These are phyloP conservation scores for Crithidia bombi DNA, from an alignment of 208 protist species.

Conservation along the genomic window DNA sequence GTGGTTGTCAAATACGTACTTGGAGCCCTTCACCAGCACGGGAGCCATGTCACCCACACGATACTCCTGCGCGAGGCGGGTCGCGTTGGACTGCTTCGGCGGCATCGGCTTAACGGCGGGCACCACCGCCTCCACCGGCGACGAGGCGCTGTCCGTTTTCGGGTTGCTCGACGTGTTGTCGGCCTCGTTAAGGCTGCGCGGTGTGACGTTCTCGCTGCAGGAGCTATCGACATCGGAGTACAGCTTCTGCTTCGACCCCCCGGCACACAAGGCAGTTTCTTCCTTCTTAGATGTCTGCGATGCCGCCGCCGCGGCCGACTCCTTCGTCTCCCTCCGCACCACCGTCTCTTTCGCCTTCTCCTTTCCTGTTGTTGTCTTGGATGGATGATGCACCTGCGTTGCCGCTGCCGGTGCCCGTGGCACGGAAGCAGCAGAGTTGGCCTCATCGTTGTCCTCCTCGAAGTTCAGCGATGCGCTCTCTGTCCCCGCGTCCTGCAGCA, in stretches of 20 bases:
- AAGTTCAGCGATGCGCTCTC: slow-evolving; percentile 6
- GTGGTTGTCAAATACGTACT: slow-evolving; percentile 39
- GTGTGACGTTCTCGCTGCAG: slow-evolving; percentile 15
- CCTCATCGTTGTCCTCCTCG: background rate
- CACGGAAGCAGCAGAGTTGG: no score
- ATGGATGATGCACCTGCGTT: no score
- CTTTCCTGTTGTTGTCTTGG: background rate
- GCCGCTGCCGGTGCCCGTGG: background rate
- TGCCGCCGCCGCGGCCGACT: background rate
- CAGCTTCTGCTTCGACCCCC: slow-evolving; percentile 1
- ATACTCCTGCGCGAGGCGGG: slow-evolving; percentile 10
- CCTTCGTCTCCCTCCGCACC: background rate
- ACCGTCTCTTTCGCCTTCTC: background rate
- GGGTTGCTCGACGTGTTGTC: slow-evolving; percentile 2
- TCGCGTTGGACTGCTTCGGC: slow-evolving; percentile 9
- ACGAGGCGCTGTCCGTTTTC: background rate
- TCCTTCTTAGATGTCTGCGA: background rate
- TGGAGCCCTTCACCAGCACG: slow-evolving; percentile 27
- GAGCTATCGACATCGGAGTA: slow-evolving; percentile 16
- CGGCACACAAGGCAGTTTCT: background rate
- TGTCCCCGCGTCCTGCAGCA: background rate
- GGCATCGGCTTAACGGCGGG: slow-evolving; percentile 9
- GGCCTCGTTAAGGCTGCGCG: background rate
- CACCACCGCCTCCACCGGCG: background rate
- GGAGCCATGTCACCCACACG: slow-evolving; percentile 22